Conservation (phyloP, 2,329 filamentous ascomycete species). For the Dactylella cylindrospora region DNA sequence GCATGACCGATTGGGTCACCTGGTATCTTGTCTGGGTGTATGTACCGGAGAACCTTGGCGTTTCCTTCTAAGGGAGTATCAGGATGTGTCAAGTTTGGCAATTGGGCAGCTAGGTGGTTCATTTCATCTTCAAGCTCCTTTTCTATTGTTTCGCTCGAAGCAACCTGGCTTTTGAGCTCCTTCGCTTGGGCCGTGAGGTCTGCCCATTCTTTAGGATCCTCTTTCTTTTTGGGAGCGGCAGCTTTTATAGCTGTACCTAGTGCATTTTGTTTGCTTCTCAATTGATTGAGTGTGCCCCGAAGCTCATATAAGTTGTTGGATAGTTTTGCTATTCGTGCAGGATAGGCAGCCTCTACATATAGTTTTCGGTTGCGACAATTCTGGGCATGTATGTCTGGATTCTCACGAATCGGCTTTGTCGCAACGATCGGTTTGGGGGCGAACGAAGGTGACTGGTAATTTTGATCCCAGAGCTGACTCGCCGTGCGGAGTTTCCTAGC, state of each 20-base stretch:
- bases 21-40: constrained; percentile 68
- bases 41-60: constrained; percentile 69
- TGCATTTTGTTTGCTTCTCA: constrained; percentile 68
- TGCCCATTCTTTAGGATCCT: constrained; percentile 53
- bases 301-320: constrained; percentile 63
- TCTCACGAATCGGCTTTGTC: constrained; percentile 85
- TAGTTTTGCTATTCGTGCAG: constrained; percentile 60
- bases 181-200: constrained; percentile 66
- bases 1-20: constrained; percentile 47
- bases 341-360: constrained; percentile 59
- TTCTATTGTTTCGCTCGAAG: constrained; percentile 64
- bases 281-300: constrained; percentile 63
- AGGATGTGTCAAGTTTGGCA: constrained; percentile 82
- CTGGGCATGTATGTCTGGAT: constrained; percentile 74
- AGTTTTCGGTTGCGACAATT: constrained; percentile 90
- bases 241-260: constrained; percentile 59
- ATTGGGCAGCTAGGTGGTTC: constrained; percentile 69
- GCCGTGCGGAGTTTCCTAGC: too few relatives aligned
- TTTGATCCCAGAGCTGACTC: too few relatives aligned
- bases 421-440: constrained; percentile 80
- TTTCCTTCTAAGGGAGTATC: constrained; percentile 71
- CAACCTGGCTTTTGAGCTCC: constrained; percentile 64
- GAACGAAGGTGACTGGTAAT: constrained; percentile 23
- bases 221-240: constrained; percentile 55
- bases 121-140: constrained; percentile 66